Conservation (phyloP, 331 rosid genomes). For the Prunus yedoensis region DNA sequence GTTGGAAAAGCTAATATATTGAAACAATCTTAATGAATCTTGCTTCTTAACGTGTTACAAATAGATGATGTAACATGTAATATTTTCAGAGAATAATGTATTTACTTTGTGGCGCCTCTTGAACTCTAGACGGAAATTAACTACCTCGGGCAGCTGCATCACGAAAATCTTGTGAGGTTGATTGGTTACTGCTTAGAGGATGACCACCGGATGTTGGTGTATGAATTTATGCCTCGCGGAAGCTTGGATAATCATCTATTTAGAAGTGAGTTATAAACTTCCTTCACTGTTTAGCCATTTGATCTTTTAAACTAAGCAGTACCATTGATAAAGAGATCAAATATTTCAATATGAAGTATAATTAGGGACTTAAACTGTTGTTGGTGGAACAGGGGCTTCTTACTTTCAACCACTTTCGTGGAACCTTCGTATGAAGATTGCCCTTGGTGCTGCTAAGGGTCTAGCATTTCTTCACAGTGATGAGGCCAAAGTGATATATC, state of each 20-base stretch:
- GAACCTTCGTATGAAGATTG: slow-evolving; percentile 79
- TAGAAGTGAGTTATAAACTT: slow-evolving; percentile 66
- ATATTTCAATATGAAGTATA: neutral
- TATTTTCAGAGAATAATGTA: slow-evolving; percentile 8
- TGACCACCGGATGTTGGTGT: slow-evolving; percentile 85
- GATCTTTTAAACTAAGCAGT: slow-evolving; percentile 3
- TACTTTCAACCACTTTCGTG: slow-evolving; percentile 90
- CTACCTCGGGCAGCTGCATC: slow-evolving; percentile 88
- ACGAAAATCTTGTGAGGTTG: slow-evolving; percentile 88
- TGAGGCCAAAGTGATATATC: slow-evolving; percentile 83
- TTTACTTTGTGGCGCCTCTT: slow-evolving; percentile 25
- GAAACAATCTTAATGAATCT: neutral
- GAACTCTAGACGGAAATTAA: slow-evolving; percentile 79
- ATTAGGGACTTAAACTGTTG: neutral
- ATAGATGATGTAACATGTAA: neutral
- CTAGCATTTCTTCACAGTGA: slow-evolving; percentile 98
- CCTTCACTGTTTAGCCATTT: slow-evolving; percentile 15
- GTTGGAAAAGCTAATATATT: neutral
- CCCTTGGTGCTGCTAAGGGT: slow-evolving; percentile 91
- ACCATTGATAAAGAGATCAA: slow-evolving; percentile 7
- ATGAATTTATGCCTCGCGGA: slow-evolving; percentile 81
- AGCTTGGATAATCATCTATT: slow-evolving; percentile 95
- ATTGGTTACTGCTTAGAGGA: slow-evolving; percentile 95
- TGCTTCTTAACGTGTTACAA: neutral
- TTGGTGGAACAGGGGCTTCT: slow-evolving; percentile 65